These are phyloP conservation scores for Pugionium cornutum DNA, from an alignment of 345 rosid species.

Conservation along the genomic window DNA sequence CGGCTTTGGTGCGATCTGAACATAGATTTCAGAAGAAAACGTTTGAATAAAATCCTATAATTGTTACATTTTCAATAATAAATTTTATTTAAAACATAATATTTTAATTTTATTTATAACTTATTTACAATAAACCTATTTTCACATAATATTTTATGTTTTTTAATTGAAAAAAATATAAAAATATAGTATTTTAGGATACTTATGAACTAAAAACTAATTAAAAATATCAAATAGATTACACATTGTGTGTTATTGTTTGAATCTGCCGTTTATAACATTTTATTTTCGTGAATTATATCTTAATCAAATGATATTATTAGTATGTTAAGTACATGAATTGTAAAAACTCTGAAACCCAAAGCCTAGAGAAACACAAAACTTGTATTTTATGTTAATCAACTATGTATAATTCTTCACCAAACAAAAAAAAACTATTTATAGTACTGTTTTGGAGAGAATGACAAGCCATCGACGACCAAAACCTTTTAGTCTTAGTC, in stretches of 20 bases:
- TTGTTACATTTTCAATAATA: not conserved
- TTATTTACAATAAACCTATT: too few relatives aligned
- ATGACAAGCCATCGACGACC: constrained; percentile 19
- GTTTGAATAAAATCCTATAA: constrained; percentile 28
- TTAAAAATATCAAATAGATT: too few relatives aligned
- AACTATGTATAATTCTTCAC: not conserved
- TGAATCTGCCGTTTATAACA: too few relatives aligned
- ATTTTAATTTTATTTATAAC: too few relatives aligned
- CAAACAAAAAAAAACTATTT: too few relatives aligned
- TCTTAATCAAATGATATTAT: not conserved
- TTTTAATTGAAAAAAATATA: too few relatives aligned
- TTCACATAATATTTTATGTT: too few relatives aligned
- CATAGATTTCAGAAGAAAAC: constrained; percentile 7
- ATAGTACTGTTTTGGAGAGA: not conserved
- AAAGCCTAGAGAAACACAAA: not conserved
- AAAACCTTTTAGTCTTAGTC: constrained; percentile 18
- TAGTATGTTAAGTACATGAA: not conserved
- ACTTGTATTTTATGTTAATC: not conserved
- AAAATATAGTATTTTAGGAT: too few relatives aligned
- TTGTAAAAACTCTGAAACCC: not conserved
- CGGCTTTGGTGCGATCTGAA: constrained; percentile 28
- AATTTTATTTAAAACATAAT: too few relatives aligned
- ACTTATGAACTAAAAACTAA: too few relatives aligned
- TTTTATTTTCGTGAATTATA: too few relatives aligned
- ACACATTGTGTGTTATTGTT: too few relatives aligned